Evolutionary conservation across 2,329 filamentous ascomycete species (phyloP), one percentile per base, ranked within the genome.

Genomic region (Penicillium sp.): DNA sequence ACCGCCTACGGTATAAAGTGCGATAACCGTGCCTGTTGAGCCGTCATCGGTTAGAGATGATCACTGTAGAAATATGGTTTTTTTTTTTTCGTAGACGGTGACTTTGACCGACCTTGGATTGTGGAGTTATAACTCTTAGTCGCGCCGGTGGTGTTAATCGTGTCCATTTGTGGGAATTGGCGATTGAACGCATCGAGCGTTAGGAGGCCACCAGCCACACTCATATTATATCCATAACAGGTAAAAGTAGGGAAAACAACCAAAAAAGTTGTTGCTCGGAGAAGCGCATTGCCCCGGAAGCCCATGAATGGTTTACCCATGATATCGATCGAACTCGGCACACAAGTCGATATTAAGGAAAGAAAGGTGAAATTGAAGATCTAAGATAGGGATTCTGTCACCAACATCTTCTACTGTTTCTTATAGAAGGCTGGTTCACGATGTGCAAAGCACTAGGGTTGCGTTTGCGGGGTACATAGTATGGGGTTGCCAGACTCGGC

Each of bases 201-300:
- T 66, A 77, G 61, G n/a, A 81, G 68, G 13, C 78, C 78, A 42
- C 78, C 78, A n/a, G 78, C 71, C 43, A 76, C 77, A 45, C 76
- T 76, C 61, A 81, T 77, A 62, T 81, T 81, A 70, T 81, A 82
- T 48, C 79, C 79, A 59, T 79, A 81, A 43, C 78, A 69, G 49
- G 79, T 74, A 56, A 79, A 80, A n/a, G 74, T 61, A 23, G 66
- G 66, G 5, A 50, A 60, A 5, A 66, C 65, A 27, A 66, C 60
- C 18, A 67, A 56, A 53, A 52, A 51, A 2, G 63, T 56, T 16
- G 60, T 59, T 2, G 61, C 61, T 11, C 61, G 51, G 10, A 63
- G 51, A 27, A 64, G 57, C 34, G 58, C 43, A 57, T 62, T 63
- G 40, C 61, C 61, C 16, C 60, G 57, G 41, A 64, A 56, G 52